Evolutionary conservation across 2,329 filamentous ascomycete genomes (phyloP), one percentile per base, ranked within the genome.

Genomic region (Exserohilum rostratum): DNA sequence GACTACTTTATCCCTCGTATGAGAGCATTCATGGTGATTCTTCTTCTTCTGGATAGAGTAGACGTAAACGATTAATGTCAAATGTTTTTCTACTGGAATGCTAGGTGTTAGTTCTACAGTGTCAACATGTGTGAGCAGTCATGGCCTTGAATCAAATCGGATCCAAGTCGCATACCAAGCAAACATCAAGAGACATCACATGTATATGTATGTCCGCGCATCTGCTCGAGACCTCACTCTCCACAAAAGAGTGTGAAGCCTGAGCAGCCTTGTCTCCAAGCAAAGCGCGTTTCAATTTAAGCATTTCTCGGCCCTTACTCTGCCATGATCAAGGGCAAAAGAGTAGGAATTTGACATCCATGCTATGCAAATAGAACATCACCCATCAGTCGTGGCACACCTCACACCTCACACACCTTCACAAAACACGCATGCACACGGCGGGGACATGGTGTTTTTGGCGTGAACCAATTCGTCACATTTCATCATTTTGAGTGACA

Each of bases 261-360:
- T 61, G 60, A 61, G 64, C 62, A 64, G 69, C 58, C 70, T 72
- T 64, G 67, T 70, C 69, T 50, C 64, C 67, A 59, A 72, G 69
- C 64, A 69, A 64, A 64, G 67, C 61, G 61, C 57, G 58, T 66
- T 55, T 72, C 50, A 46, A 66, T 73, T 60, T 73, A 85, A 95
- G 92, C 92, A 96, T 91, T 91, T 96, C 91, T 96, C 93, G 90
- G 92, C 92, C 93, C 91, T 93, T 95, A 93, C 87, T 85, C 83
- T 92, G 90, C 89, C 90, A 96, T 76, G 87, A 79, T 46, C 53
- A 65, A 75, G 78, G 77, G 87, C 87, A 88, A 85, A 48, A 54
- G 86, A 82, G 89, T 93, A 95, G 93, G 87, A 97, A 97, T 96
- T 96, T 97, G 93, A 97, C 93, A 97, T 96, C 91, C 90, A 91